Evolutionary conservation across 768 basidiomycete genomes (phyloP).

Genomic region (Ramaria sp.): DNA sequence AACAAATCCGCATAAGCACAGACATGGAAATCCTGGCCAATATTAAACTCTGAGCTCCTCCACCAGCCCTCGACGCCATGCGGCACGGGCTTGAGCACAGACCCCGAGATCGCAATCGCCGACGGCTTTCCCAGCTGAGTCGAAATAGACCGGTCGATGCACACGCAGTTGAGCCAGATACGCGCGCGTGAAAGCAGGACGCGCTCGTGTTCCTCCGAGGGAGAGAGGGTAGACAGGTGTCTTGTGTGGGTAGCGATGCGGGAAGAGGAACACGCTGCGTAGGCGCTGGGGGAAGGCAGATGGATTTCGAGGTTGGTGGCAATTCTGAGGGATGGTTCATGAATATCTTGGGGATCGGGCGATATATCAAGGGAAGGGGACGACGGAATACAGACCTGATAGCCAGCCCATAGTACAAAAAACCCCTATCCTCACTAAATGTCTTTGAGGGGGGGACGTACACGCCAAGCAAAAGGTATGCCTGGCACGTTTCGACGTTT

Average conservation of each 20-base stretch:
- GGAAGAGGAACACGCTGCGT: not conserved
- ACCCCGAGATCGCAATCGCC: conserved; percentile 47
- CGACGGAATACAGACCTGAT: conserved; percentile 34
- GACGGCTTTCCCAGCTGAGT: conserved; percentile 67
- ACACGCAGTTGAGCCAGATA: conserved; percentile 68
- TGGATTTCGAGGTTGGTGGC: conserved; percentile 63
- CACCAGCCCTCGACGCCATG: not conserved
- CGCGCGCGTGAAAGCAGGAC: conserved; percentile 63
- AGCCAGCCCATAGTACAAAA: conserved; percentile 62
- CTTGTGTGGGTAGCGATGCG: conserved; percentile 23
- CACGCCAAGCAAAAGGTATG: conserved; percentile 10
- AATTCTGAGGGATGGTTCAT: conserved; percentile 30
- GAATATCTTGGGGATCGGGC: no score
- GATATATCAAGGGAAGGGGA: not conserved
- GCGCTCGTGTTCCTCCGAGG: conserved; percentile 50
- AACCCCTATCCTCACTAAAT: conserved; percentile 63
- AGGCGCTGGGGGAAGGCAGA: conserved; percentile 21
- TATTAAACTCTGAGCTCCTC: conserved; percentile 10
- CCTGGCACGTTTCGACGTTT: conserved; percentile 10
- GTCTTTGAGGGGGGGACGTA: conserved; percentile 28
- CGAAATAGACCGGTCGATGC: conserved; percentile 64
- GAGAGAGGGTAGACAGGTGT: conserved; percentile 21
- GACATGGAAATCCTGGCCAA: conserved; percentile 23
- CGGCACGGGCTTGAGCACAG: not conserved
- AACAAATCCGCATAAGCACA: conserved; percentile 44